phyloP scores from a whole-genome alignment of 2,329 filamentous ascomycete species.

The Verticillium nubilum region DNA sequence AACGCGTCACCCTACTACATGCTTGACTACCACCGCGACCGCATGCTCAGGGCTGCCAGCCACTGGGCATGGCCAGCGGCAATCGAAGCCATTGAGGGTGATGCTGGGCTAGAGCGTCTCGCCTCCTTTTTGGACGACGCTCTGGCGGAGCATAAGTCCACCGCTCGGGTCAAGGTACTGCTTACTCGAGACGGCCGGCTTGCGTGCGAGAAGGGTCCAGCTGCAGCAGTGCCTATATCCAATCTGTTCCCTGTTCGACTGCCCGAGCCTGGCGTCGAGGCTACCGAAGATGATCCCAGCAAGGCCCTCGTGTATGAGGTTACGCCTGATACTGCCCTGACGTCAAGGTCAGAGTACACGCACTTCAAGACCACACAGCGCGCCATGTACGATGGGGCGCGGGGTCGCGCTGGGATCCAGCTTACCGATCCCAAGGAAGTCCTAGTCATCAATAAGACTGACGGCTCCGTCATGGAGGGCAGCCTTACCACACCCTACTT shows the following conservation, averaged over 20 bases:
- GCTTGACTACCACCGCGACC: constrained; percentile 71
- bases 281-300: constrained; percentile 17
- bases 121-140: constrained; percentile 19
- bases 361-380: constrained; percentile 81
- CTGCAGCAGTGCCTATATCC: constrained; percentile 19
- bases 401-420: constrained; percentile 52
- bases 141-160: constrained; percentile 14
- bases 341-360: constrained; percentile 58
- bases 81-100: constrained; percentile 36
- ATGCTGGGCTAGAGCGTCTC: constrained; percentile 37
- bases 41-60: constrained; percentile 60
- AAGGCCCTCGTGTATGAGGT: constrained; percentile 33
- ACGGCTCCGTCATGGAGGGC: constrained; percentile 74
- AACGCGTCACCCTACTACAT: constrained; percentile 67
- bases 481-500: constrained; percentile 81
- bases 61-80: constrained; percentile 51
- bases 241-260: constrained; percentile 55
- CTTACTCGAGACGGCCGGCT: constrained; percentile 45
- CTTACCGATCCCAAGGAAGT: constrained; percentile 60
- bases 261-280: constrained; percentile 33
- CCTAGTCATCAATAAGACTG: constrained; percentile 58
- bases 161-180: constrained; percentile 45
- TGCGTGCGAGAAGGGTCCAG: constrained; percentile 30
- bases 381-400: constrained; percentile 64
- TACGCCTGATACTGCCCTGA: constrained; percentile 35